phyloP scores from a whole-genome alignment of 306 rosid species.

The Ormosia semicastrata region DNA sequence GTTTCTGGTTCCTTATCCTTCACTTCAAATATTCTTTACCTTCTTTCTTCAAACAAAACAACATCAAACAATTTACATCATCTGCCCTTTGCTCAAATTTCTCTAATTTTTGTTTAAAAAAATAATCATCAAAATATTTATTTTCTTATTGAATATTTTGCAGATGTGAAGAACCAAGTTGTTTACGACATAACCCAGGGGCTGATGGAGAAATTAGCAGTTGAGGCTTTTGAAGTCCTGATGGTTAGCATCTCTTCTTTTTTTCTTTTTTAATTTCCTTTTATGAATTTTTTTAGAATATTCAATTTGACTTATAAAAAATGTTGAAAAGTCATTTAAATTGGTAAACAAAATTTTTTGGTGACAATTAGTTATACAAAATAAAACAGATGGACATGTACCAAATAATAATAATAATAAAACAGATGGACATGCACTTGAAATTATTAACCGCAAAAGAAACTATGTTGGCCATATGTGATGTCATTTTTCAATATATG shows the following conservation, averaged over 20 bases:
- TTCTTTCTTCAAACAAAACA: background rate
- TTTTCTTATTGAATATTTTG: background rate
- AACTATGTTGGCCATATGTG: background rate
- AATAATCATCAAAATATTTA: no score
- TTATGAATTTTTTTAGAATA: background rate
- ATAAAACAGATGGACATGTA: background rate
- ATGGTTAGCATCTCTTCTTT: constrained; percentile 49
- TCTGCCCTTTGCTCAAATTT: background rate
- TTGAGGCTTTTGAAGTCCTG: constrained; percentile 65
- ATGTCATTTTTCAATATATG: background rate
- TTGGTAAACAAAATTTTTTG: no score
- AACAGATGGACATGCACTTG: background rate
- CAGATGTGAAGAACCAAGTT: constrained; percentile 62
- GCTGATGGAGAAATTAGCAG: constrained; percentile 82
- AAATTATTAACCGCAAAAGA: background rate
- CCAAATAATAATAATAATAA: no score
- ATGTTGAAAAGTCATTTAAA: background rate
- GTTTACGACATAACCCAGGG: constrained; percentile 55
- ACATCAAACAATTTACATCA: background rate
- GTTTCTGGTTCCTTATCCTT: constrained; percentile 56
- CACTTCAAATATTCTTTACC: background rate
- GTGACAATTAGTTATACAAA: background rate
- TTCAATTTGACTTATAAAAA: background rate
- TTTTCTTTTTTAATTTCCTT: no score
- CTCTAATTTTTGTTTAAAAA: no score